Percentiles rank a stretch among this genome's conserved stretches.
Conservation (phyloP, 2,329 filamentous ascomycete species). For the Cladophialophora psammophila region DNA sequence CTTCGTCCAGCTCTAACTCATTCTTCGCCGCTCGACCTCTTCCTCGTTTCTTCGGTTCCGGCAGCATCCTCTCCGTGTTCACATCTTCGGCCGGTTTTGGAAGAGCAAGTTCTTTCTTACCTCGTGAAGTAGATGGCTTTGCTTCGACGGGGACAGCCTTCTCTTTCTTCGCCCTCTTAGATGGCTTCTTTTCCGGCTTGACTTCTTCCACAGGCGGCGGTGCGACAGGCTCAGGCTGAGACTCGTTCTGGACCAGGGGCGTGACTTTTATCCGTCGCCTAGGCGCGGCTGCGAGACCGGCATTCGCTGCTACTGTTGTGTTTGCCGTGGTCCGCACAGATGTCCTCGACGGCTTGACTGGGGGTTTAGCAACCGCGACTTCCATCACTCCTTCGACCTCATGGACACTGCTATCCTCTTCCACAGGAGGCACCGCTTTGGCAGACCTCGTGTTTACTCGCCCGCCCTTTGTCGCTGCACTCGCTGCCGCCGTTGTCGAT, state of each 20-base stretch:
- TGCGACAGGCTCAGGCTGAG: conserved; percentile 19
- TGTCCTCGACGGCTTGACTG: conserved; percentile 15
- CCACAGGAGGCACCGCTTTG: conserved; percentile 3
- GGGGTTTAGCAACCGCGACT: conserved; percentile 10
- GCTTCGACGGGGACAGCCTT: conserved; percentile 11
- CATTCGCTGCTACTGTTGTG: conserved; percentile 12
- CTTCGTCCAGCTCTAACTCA: conserved; percentile 18
- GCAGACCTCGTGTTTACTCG: conserved; percentile 7
- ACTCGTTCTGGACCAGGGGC: conserved; percentile 28
- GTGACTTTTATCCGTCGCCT: conserved; percentile 40
- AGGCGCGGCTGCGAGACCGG: conserved; percentile 38
- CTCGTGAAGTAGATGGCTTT: conserved; percentile 27
- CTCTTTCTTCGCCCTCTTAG: conserved; percentile 32
- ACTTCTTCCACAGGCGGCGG: conserved; percentile 13
- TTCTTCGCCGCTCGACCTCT: conserved; percentile 23
- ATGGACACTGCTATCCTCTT: conserved; percentile 6
- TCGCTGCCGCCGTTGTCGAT: conserved; percentile 18
- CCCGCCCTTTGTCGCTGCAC: conserved; percentile 12
- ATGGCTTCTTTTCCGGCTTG: conserved; percentile 29
- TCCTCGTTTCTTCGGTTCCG: conserved; percentile 32
- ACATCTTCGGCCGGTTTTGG: conserved; percentile 14
- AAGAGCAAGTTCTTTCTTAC: conserved; percentile 23
- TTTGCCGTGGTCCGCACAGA: conserved; percentile 20
- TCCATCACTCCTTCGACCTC: conserved; percentile 22
- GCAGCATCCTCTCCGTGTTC: conserved; percentile 15